A percentile compares a stretch with the other conserved stretches of the same genome.
Conservation (phyloP, 192 early-diverging fungal species). For the Coemansia sp. region DNA sequence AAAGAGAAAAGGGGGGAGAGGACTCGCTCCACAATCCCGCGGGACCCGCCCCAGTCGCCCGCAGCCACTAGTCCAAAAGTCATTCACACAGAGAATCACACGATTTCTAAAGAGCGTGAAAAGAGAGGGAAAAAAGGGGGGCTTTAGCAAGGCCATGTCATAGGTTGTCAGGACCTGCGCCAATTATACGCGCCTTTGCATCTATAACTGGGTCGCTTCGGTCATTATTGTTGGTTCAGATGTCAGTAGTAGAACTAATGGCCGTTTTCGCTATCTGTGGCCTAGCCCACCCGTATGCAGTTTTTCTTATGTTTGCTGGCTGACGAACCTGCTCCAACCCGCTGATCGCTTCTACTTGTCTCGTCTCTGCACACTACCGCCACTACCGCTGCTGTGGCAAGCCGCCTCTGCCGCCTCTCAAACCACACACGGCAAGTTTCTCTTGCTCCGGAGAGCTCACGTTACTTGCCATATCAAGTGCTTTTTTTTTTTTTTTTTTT, state of each 20-base stretch:
- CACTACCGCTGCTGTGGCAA: not conserved
- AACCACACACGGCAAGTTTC: not conserved
- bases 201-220: not conserved
- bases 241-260: not conserved
- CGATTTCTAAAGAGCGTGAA: not conserved
- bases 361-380: constrained; percentile 1
- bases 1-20: constrained; percentile 10
- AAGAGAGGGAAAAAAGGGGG: not conserved
- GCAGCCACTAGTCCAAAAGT: not conserved
- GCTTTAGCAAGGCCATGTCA: not conserved
- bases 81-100: not conserved
- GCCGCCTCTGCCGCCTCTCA: not conserved
- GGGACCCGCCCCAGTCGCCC: not conserved
- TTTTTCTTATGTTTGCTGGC: not conserved
- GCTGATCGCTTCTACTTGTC: not conserved
- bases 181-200: not conserved
- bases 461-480: not conserved
- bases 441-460: not conserved
- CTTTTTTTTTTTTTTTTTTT: not conserved
- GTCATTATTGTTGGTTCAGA: not conserved
- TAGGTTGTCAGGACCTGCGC: not conserved
- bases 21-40: not conserved
- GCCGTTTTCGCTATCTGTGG: not conserved
- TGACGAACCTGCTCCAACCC: not conserved
- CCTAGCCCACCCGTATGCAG: not conserved